Base-by-base conservation (phyloP, 805 yeast species). In the Pichia cephalocereana region DNA sequence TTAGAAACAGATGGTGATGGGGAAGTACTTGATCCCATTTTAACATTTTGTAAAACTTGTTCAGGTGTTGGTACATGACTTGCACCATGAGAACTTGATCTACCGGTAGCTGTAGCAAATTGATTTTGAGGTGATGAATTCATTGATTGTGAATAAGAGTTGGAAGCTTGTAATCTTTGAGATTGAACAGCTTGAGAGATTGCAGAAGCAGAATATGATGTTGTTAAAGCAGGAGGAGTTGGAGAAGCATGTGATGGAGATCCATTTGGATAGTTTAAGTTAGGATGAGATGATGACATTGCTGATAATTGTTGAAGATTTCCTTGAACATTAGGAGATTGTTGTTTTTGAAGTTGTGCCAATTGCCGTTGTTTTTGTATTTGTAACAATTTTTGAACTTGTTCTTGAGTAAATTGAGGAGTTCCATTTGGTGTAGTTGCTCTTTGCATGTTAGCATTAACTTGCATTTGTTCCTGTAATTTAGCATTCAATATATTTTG, bases 321-420 rank as follows among this genome's bases (percentile, higher is more conserved):
- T 8, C 28, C 38, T 18, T 46, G 54, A n/a, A 36, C 44, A 14
- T 27, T 36, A 38, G 37, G 41, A 28, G 45, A 49, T 17, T 52
- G 58, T 45, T 57, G 63, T 31, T 55, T 49, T 32, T 53, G 56
- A 18, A 49, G 40, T 38, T 53, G 55, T 14, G 46, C 50, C n/a
- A 50, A 43, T 32, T 52, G 65, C 44, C 78, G 65, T 51, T 76
- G 80, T 49, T 74, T 73, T 57, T 75, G 79, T 34, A 74, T 54
- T 46, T 76, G 81, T 42, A 79, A 62, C 42, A 80, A 57, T 52
- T 76, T 79, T 56, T 80, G 84, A 14, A 80, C 62, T 54, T 80
- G 86, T 50, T 80, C 85, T 10, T 74, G 73, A 0, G 83, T 76
- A 48, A 77, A 76, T 10, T 80, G 79, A 0, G 77, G 79, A 0